A percentile compares a stretch with the other conserved stretches of the same genome.
phyloP scores from a whole-genome alignment of 2,329 filamentous ascomycete genomes.

The Aspergillus ochraceoroseus region DNA sequence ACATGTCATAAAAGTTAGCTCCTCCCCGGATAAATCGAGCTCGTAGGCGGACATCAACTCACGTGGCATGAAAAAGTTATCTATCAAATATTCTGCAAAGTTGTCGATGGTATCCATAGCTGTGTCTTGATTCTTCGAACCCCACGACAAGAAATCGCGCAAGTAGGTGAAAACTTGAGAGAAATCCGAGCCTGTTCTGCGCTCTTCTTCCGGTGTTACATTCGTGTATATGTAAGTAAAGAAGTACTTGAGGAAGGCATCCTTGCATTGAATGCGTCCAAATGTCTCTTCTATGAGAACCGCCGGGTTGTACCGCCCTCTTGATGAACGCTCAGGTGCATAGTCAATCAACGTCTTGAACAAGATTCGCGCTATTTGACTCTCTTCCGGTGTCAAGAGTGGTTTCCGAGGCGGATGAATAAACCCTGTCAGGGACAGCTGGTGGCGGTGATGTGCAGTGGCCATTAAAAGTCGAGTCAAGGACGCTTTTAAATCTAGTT shows the following conservation, averaged over 20 bases:
- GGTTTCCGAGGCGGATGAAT: too few relatives aligned
- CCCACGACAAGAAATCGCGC: neutral
- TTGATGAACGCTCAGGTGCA: too few relatives aligned
- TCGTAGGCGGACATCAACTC: too few relatives aligned
- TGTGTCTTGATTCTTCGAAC: neutral
- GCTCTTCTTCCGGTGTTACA: neutral
- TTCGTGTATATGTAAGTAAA: neutral
- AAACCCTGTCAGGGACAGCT: too few relatives aligned
- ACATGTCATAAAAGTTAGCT: neutral
- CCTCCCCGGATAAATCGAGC: neutral
- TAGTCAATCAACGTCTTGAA: too few relatives aligned
- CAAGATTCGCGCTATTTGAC: too few relatives aligned
- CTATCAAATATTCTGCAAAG: slow-evolving; percentile 2
- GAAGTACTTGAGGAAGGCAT: neutral
- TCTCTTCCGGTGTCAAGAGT: too few relatives aligned
- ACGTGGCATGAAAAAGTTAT: slow-evolving; percentile 1
- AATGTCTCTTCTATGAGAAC: neutral
- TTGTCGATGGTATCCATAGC: neutral
- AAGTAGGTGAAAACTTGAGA: neutral
- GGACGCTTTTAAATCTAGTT: too few relatives aligned
- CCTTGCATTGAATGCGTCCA: neutral
- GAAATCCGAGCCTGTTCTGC: too few relatives aligned
- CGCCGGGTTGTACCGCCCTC: too few relatives aligned
- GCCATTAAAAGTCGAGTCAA: too few relatives aligned
- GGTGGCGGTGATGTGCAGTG: too few relatives aligned